phyloP scores from a whole-genome alignment of 805 yeast species.

The Pichia ethanolica region DNA sequence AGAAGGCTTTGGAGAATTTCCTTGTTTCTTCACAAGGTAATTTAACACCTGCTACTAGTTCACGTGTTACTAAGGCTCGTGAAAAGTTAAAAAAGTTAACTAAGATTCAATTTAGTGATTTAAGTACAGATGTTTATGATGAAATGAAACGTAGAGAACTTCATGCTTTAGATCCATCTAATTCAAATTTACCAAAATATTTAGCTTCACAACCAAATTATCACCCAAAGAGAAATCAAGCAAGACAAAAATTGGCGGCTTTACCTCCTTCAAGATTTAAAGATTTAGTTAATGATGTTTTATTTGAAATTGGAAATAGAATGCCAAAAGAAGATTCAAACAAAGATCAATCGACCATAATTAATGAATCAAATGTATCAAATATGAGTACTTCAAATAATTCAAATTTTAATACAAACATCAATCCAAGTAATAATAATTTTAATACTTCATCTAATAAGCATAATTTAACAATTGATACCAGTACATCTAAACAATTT shows the following conservation, averaged over 20 bases:
- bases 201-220: slow-evolving; percentile 68
- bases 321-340: not conserved
- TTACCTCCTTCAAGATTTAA: slow-evolving; percentile 76
- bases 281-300: slow-evolving; percentile 85
- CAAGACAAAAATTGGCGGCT: slow-evolving; percentile 82
- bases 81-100: slow-evolving; percentile 79
- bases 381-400: too few relatives aligned
- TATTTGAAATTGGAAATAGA: slow-evolving; percentile 71
- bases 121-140: slow-evolving; percentile 91
- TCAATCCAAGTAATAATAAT: not conserved
- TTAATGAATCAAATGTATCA: too few relatives aligned
- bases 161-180: slow-evolving; percentile 34
- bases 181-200: slow-evolving; percentile 43
- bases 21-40: slow-evolving; percentile 43
- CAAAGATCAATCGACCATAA: too few relatives aligned
- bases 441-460: not conserved
- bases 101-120: slow-evolving; percentile 74
- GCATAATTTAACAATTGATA: slow-evolving; percentile 1
- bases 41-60: slow-evolving; percentile 35
- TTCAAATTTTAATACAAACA: too few relatives aligned
- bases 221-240: slow-evolving; percentile 93
- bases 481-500: slow-evolving; percentile 1
- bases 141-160: slow-evolving; percentile 72
- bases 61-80: slow-evolving; percentile 76
- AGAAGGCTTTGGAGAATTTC: slow-evolving; percentile 40